Evolutionary conservation across 345 rosid species (phyloP).

Genomic region (Sonneratia alba): DNA sequence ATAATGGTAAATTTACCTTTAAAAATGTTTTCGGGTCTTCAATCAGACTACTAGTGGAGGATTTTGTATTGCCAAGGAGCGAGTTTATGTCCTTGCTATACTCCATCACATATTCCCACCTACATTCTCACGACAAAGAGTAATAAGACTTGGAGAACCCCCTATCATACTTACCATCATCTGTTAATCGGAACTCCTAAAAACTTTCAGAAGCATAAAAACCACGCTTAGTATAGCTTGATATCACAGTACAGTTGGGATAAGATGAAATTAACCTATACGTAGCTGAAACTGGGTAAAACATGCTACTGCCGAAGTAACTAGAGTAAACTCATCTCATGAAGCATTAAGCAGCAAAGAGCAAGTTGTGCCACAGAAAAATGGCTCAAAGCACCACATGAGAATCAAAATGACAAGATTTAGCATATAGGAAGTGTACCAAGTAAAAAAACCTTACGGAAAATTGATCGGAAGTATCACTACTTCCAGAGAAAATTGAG

Average conservation of each 20-base stretch:
- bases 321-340: not conserved
- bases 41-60: slow-evolving; percentile 25
- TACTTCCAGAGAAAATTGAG: not conserved
- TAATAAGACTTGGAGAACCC: not conserved
- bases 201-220: not conserved
- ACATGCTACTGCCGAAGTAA: not conserved
- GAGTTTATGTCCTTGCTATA: slow-evolving; percentile 68
- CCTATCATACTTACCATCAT: not conserved
- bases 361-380: not conserved
- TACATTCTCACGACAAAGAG: slow-evolving; percentile 13
- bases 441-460: not conserved
- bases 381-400: no score
- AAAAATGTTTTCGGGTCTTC: slow-evolving; percentile 57
- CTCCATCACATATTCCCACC: slow-evolving; percentile 91
- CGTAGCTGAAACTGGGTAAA: not conserved
- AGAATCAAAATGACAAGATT: not conserved
- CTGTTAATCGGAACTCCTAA: not conserved
- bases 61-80: slow-evolving; percentile 46
- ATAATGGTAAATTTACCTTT: slow-evolving; percentile 27
- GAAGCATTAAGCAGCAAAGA: not conserved
- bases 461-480: not conserved
- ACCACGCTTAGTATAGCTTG: not conserved
- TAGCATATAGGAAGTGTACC: not conserved
- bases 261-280: not conserved
- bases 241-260: not conserved